Evolutionary conservation across 2,329 filamentous ascomycete genomes (phyloP).

Genomic region (Microdochium trichocladiopsis): DNA sequence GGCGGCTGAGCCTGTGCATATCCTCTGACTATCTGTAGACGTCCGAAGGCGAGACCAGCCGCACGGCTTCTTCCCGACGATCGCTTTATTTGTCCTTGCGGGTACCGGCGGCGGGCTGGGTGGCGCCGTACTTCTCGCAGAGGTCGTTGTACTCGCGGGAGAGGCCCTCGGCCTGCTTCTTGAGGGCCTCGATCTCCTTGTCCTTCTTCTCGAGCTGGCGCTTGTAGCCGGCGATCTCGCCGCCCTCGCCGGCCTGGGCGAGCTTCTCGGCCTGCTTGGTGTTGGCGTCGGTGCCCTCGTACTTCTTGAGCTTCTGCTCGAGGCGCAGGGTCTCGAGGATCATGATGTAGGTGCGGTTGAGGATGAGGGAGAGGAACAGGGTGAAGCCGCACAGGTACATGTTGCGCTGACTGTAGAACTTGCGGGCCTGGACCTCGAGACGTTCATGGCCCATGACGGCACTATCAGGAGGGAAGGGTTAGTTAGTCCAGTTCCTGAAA

Average conservation of each 20-base stretch:
- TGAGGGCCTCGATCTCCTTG: conserved; percentile 74
- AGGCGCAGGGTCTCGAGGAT: conserved; percentile 86
- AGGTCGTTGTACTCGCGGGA: conserved; percentile 80
- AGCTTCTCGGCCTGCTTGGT: conserved; percentile 67
- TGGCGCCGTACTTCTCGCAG: conserved; percentile 69
- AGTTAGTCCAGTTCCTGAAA: too few relatives aligned
- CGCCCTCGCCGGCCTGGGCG: conserved; percentile 63
- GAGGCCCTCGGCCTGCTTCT: conserved; percentile 85
- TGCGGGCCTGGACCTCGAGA: conserved; percentile 97
- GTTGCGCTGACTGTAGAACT: conserved; percentile 99
- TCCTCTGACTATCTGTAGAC: too few relatives aligned
- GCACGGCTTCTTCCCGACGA: not conserved
- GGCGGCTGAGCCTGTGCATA: too few relatives aligned
- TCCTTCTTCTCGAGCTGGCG: conserved; percentile 74
- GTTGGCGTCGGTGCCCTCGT: conserved; percentile 58
- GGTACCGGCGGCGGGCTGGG: conserved; percentile 39
- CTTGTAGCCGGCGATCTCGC: conserved; percentile 64
- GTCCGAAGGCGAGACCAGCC: too few relatives aligned
- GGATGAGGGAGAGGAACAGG: conserved; percentile 95
- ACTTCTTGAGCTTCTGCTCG: conserved; percentile 82
- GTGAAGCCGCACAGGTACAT: conserved; percentile 99
- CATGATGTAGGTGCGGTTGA: conserved; percentile 98
- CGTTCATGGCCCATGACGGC: conserved; percentile 85
- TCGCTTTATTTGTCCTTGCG: conserved; percentile 49
- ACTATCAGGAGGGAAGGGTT: conserved; percentile 12